Base-by-base conservation (phyloP, 1,284 basidiomycete genomes). In the Phenoliferia sp. region DNA sequence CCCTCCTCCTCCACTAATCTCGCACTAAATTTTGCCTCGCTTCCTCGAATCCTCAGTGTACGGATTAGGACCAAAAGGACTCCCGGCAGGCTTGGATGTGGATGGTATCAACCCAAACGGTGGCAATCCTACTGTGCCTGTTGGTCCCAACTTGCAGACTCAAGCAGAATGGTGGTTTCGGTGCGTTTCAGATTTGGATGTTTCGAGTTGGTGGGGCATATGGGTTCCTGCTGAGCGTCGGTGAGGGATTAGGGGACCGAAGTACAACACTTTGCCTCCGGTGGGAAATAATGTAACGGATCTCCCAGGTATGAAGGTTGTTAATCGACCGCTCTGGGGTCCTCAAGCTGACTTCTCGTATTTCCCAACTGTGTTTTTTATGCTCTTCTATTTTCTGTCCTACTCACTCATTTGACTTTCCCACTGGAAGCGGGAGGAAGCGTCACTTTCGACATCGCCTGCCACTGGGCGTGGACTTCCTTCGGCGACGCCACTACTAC, bases 241-340 rank as follows among this genome's bases (percentile, higher is more conserved):
- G n/a, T n/a, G n/a, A n/a, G n/a, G n/a, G 17, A 19, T 63, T 56
- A 63, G 70, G 4, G 71, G 71, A 17, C 71, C 69, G 6, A 59
- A 12, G 3, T 63, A 48, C 26, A 64, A 69, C 12, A 39, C 59
- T 2, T 50, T 66, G 2, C 56, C 66, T n/a, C 67, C 72, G 1
- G 3, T 10, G 3, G 6, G 2, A 39, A n/a, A 32, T 44, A n/a
- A 29, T 32, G 62, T 69, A 1, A 65, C 64, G 19, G 29, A 64
- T 12, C 62, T 73, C 2, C 69, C 68, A 4, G 72, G 69, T 3
- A n/a, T n/a, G n/a, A n/a, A n/a, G n/a, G n/a, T n/a, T n/a, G n/a
- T n/a, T n/a, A n/a, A n/a, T n/a, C n/a, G n/a, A n/a, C n/a, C n/a
- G n/a, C n/a, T n/a, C n/a, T n/a, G n/a, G n/a, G n/a, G n/a, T n/a